Conservation (phyloP, 2,329 filamentous ascomycete species). For the Talaromyces rugulosus region DNA sequence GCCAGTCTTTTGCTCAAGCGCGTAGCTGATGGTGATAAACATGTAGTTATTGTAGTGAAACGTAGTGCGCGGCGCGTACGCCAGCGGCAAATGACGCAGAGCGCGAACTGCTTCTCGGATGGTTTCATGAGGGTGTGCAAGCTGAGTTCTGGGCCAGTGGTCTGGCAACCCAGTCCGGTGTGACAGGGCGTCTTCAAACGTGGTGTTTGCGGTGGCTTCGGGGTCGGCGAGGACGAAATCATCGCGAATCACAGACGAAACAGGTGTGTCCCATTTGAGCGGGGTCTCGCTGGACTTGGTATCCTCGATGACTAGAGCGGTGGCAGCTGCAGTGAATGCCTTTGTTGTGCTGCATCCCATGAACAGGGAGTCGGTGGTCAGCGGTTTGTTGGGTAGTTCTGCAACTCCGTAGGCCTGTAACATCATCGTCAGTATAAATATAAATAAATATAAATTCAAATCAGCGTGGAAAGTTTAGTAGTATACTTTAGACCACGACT, state of each 20-base stretch:
- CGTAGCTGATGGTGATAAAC: slow-evolving; percentile 20
- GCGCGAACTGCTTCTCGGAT: slow-evolving; percentile 9
- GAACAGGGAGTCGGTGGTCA: slow-evolving; percentile 23
- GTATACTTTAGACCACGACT: slow-evolving; percentile 23
- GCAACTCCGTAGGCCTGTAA: slow-evolving; percentile 27
- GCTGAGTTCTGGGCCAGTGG: slow-evolving; percentile 17
- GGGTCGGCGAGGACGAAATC: slow-evolving; percentile 28
- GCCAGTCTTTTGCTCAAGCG: slow-evolving; percentile 15
- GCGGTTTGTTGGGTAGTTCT: slow-evolving; percentile 20
- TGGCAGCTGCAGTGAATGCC: slow-evolving; percentile 22
- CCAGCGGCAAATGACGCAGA: slow-evolving; percentile 18
- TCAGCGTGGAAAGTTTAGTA: background rate
- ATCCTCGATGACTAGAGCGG: slow-evolving; percentile 20
- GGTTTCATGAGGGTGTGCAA: background rate
- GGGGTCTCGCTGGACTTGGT: slow-evolving; percentile 13
- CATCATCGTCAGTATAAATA: background rate
- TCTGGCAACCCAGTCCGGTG: slow-evolving; percentile 28
- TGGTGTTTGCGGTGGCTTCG: slow-evolving; percentile 24
- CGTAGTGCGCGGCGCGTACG: slow-evolving; percentile 16
- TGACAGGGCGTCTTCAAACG: slow-evolving; percentile 31
- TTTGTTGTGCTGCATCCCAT: slow-evolving; percentile 25
- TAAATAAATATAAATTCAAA: background rate
- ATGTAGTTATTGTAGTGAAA: slow-evolving; percentile 23
- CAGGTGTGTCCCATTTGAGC: slow-evolving; percentile 32
- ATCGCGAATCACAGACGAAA: slow-evolving; percentile 32